Evolutionary conservation across 257 asterid species (phyloP), one percentile per base, ranked within the genome.

Genomic region (Nicotiana noctiflora): DNA sequence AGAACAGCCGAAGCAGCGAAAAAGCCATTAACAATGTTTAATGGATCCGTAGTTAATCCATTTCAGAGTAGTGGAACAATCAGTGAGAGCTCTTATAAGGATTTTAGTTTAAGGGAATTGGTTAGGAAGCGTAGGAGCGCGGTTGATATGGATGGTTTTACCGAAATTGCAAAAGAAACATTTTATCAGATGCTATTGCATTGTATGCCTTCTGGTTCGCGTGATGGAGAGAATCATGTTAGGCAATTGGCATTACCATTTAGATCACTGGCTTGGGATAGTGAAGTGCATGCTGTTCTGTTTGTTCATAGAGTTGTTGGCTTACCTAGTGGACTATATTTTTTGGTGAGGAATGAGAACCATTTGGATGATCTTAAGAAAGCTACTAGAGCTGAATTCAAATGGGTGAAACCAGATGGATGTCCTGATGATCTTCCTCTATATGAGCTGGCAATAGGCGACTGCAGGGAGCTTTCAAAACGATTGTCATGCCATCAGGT

Each of bases 111-210:
- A 34, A 86, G 90, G 55, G 96, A 95, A 84, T 79, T 93, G 79
- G 94, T 89, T 80, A 90, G 99, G 83, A 95, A 87, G 82, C 90
- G 99, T 4, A 89, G 98, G 83, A 95, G 99, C 31, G 99, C 99
- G 3, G 99, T 95, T 79, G 99, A 93, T 87, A 93, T 95, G 99
- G 99, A 95, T 89, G 97, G 97, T 46, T 60, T 57, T 46, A 95
- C 95, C 3, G 55, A 3, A 25, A 92, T 95, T 88, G 59, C 84
- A 12, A 91, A 82, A 80, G 97, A 93, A 34, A 89, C 99, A 1
- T 92, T 95, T 79, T 95, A 88, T 88, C 98, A 93, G 88, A 89
- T 92, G 80, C 83, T 95, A 62, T 81, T 93, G 76, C 98, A 93
- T 85, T 92, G 99, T 81, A 81, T 93, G 92, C 93, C 99, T 77